Base-by-base conservation (phyloP, 108 stramenopile species). In the Cyclotella choctawhatcheeana region DNA sequence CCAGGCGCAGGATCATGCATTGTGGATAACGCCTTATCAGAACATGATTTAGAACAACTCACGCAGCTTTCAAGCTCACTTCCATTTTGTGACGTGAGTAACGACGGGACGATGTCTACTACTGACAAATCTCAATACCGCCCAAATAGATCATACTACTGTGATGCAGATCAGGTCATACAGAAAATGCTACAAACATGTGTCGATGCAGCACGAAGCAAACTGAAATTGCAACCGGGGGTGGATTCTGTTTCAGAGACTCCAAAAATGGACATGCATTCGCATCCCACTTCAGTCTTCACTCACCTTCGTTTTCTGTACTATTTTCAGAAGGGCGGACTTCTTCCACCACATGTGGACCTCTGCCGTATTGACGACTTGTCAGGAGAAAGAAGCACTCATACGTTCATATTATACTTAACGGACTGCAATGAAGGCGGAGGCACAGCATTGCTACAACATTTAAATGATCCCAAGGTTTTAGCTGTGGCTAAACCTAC, bases 331-430 rank as follows among this genome's bases (percentile, higher is more conserved):
- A 35, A 44, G 6, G 88, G 89, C 0, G 80, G 83, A 3, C 20
- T 70, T 17, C 74, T 93, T 30, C 77, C 88, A 16, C 87, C 89
- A 5, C 93, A 93, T 56, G 84, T 89, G 2, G 93, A 93, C 48
- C 73, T 93, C 13, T 82, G 83, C 44, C 84, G 90, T 21, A 74
- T 83, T 0, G 85, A 90, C 66, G 72, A 68, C 10, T 50, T 47
- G 20, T 74, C 79, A 45, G 81, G 69, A 51, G 13, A 54, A 14
- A 67, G 89, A 2, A 89, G 88, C 76, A 90, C 93, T 2, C 93
- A 93, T 69, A 88, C 93, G 2, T 93, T 91, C 53, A 84, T 93
- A 50, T 63, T 91, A 7, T 93, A 93, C 58, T 33, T 93, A 69
- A 81, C 70, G 2, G 78, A 85, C 40, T 89, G 89, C 58, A 50